Evolutionary conservation across 441 rosid genomes (phyloP).

Genomic region (Hura crepitans): DNA sequence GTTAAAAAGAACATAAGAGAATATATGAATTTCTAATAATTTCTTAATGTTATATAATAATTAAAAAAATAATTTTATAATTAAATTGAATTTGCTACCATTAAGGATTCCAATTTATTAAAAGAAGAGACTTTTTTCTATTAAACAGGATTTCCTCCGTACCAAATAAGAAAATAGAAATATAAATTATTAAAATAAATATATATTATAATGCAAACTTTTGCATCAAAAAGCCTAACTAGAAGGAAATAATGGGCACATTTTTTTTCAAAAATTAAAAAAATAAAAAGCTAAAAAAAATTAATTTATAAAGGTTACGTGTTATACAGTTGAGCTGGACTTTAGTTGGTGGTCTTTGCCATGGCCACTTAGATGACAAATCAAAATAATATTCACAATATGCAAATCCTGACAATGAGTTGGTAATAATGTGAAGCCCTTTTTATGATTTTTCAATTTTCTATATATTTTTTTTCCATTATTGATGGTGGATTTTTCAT

Average conservation of each 20-base stretch:
- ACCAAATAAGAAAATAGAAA: slow-evolving; percentile 19
- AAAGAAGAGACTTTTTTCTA: not conserved
- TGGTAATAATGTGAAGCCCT: slow-evolving; percentile 24
- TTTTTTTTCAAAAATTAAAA: too few species aligned
- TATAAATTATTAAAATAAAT: not conserved
- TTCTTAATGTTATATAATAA: not conserved
- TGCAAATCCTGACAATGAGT: slow-evolving; percentile 32
- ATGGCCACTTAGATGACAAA: slow-evolving; percentile 12
- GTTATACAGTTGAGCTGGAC: slow-evolving; percentile 12
- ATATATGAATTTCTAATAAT: not conserved
- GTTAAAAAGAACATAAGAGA: slow-evolving; percentile 1
- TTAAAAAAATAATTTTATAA: slow-evolving; percentile 2
- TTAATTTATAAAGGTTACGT: not conserved
- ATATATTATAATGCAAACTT: slow-evolving; percentile 9
- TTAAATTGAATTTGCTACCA: slow-evolving; percentile 22
- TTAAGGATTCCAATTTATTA: slow-evolving; percentile 30
- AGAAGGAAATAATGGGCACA: slow-evolving; percentile 20
- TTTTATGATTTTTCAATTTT: slow-evolving; percentile 14
- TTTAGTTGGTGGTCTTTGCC: slow-evolving; percentile 11
- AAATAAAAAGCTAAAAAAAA: too few species aligned
- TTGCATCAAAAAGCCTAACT: slow-evolving; percentile 33
- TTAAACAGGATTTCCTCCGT: slow-evolving; percentile 35
- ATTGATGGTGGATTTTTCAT: slow-evolving; percentile 17
- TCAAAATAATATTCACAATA: slow-evolving; percentile 5
- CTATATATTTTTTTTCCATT: slow-evolving; percentile 22